A percentile compares a stretch with the other conserved stretches of the same genome.
Evolutionary conservation across 176 grass and related monocot species (phyloP).

Genomic region (Guadua angustifolia): DNA sequence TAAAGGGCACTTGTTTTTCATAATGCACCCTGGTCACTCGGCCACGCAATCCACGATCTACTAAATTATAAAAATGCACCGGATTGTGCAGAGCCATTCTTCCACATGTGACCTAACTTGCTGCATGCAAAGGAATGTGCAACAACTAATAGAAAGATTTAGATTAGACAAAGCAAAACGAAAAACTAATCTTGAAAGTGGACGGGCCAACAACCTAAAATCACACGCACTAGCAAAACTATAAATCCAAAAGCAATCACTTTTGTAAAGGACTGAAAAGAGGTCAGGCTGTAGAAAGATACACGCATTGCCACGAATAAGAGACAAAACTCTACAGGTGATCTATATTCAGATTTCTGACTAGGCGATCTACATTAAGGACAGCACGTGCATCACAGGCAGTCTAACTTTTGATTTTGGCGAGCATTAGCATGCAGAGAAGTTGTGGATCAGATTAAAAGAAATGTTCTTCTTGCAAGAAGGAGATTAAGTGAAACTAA

Average conservation of each 20-base stretch:
- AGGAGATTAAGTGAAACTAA: not conserved
- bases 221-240: slow-evolving; percentile 37
- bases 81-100: slow-evolving; percentile 21
- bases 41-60: slow-evolving; percentile 31
- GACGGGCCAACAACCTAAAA: slow-evolving; percentile 29
- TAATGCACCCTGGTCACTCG: not conserved
- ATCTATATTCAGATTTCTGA: slow-evolving; percentile 37
- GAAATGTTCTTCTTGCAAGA: not conserved
- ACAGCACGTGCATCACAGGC: slow-evolving; percentile 2
- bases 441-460: not conserved
- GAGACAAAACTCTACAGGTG: slow-evolving; percentile 23
- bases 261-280: slow-evolving; percentile 14
- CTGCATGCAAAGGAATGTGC: slow-evolving; percentile 43
- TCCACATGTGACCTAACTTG: slow-evolving; percentile 33
- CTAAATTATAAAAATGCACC: slow-evolving; percentile 33
- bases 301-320: not conserved
- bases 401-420: slow-evolving; percentile 23
- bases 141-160: slow-evolving; percentile 31
- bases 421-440: slow-evolving; percentile 25
- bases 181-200: slow-evolving; percentile 29
- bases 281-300: not conserved
- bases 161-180: slow-evolving; percentile 16
- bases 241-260: slow-evolving; percentile 35
- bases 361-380: not conserved
- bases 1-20: slow-evolving; percentile 11